phyloP scores from a whole-genome alignment of 164 flowering plant genomes.

The Macadamia tetraphylla region DNA sequence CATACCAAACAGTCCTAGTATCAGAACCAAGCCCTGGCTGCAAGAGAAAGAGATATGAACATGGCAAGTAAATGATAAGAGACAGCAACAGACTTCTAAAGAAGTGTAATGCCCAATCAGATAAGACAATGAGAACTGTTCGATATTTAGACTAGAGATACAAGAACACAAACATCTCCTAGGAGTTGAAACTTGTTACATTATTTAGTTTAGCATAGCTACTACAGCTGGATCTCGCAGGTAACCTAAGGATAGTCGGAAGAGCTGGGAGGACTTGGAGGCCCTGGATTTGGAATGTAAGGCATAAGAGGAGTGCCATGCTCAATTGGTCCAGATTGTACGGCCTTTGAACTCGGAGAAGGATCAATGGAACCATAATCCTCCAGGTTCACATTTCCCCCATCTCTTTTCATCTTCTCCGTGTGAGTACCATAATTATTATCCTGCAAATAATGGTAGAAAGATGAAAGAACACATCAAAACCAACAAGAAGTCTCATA shows the following conservation, averaged over 20 bases:
- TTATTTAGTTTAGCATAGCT: conserved; percentile 5
- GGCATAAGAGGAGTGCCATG: conserved; percentile 72
- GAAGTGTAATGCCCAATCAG: no score
- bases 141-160: no score
- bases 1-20: no score
- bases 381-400: conserved; percentile 30
- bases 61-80: no score
- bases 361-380: conserved; percentile 62
- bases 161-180: no score
- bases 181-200: neutral
- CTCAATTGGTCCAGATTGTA: conserved; percentile 57
- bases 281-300: conserved; percentile 53
- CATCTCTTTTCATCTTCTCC: conserved; percentile 5
- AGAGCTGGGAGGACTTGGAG: conserved; percentile 28
- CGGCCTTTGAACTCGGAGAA: conserved; percentile 56
- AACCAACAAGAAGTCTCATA: neutral
- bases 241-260: conserved; percentile 13
- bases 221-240: neutral
- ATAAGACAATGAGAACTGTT: no score
- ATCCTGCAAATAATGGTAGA: conserved; percentile 17
- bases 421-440: conserved; percentile 10
- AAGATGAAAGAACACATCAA: neutral
- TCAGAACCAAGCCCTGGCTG: no score
- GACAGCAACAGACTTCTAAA: no score
- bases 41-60: no score